These are phyloP conservation scores for Trichoderma gamsii DNA, from an alignment of 495 filamentous ascomycete genomes.

Conservation along the genomic window DNA sequence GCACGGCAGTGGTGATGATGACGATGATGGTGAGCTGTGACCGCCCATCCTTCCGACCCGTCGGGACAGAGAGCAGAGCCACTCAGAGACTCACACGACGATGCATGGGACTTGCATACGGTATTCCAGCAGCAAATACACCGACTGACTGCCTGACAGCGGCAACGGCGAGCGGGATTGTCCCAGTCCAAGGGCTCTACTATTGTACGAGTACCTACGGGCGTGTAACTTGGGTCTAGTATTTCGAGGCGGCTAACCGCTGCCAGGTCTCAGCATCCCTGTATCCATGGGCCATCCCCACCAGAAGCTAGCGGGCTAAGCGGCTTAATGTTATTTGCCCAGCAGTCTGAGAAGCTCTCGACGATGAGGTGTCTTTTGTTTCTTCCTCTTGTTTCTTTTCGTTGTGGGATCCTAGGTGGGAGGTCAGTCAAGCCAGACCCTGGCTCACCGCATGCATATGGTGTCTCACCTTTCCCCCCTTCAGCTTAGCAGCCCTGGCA, in stretches of 20 bases:
- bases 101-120: too few relatives aligned
- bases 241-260: conserved; percentile 8
- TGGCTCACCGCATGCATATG: not conserved
- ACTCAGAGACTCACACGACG: too few relatives aligned
- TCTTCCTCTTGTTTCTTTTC: not conserved
- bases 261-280: conserved; percentile 12
- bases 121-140: not conserved
- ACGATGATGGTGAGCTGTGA: not conserved
- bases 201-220: not conserved
- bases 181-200: not conserved
- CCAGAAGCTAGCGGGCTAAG: not conserved
- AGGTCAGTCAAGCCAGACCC: not conserved
- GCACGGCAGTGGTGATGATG: not conserved
- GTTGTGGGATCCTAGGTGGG: not conserved
- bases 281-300: not conserved
- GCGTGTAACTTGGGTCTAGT: not conserved
- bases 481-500: not conserved
- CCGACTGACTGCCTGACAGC: conserved; percentile 2
- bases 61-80: too few relatives aligned
- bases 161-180: not conserved
- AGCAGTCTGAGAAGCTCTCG: not conserved
- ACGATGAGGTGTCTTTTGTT: not conserved
- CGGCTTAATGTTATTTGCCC: not conserved
- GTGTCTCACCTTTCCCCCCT: not conserved
- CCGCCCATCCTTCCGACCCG: too few relatives aligned